Conservation (phyloP, 208 protist genomes). For the Leishmania amazonensis region DNA sequence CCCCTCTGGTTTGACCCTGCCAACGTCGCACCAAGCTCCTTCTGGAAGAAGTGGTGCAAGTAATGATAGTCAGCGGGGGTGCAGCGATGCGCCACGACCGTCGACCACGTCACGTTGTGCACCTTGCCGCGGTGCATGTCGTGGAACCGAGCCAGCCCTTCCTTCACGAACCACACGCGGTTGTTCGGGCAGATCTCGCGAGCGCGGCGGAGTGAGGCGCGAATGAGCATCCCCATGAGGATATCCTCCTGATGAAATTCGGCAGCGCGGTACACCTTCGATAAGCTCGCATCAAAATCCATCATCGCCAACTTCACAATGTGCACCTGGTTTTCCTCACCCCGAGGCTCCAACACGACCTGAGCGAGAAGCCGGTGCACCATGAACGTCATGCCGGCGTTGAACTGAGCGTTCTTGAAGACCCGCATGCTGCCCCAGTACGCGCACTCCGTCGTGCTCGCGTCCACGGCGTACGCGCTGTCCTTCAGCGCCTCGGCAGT, state of each 20-base stretch:
- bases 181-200: background rate
- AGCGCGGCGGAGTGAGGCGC: background rate
- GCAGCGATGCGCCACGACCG: slow-evolving; percentile 25
- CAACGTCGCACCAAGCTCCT: background rate
- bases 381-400: slow-evolving; percentile 20
- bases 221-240: background rate
- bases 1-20: background rate
- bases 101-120: slow-evolving; percentile 17
- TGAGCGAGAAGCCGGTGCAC: slow-evolving; percentile 7
- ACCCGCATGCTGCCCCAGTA: slow-evolving; percentile 27
- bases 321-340: background rate
- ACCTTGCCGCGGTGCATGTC: slow-evolving; percentile 10
- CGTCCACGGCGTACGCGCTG: background rate
- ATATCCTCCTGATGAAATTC: slow-evolving; percentile 14
- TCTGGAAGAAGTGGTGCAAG: slow-evolving; percentile 20
- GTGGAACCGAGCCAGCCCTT: slow-evolving; percentile 6
- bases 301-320: background rate
- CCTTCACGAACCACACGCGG: background rate
- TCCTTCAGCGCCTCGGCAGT: background rate
- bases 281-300: background rate
- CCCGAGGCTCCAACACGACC: slow-evolving; percentile 1
- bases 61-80: slow-evolving; percentile 10
- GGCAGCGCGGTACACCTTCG: background rate
- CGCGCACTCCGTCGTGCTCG: slow-evolving; percentile 12
- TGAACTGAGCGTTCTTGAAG: background rate